Evolutionary conservation across 139 green algal species (phyloP).

Genomic region (Chlamydomonas sp.): DNA sequence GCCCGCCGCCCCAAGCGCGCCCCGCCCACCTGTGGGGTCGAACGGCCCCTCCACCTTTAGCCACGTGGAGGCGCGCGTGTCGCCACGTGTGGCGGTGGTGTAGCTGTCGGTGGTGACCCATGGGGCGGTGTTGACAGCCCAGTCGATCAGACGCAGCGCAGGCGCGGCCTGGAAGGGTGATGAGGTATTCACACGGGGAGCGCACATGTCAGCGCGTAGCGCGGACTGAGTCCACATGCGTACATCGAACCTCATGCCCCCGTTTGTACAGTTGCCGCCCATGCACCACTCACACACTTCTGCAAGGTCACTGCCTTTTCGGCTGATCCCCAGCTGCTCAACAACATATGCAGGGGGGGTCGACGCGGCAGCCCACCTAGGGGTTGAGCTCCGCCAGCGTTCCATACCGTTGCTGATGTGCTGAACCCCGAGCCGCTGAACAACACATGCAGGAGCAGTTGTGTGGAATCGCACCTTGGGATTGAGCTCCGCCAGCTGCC

Average conservation of each 20-base stretch:
- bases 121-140: slow-evolving; percentile 36
- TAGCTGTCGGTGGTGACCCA: slow-evolving; percentile 48
- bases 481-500: slow-evolving; percentile 31
- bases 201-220: no score
- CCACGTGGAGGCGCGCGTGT: slow-evolving; percentile 15
- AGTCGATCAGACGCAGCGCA: slow-evolving; percentile 48
- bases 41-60: slow-evolving; percentile 31
- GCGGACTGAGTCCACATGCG: no score
- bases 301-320: no score
- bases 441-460: not conserved
- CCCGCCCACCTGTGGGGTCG: slow-evolving; percentile 42
- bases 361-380: not conserved
- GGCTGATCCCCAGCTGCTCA: not conserved
- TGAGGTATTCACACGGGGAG: no score
- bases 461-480: not conserved
- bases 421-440: not conserved
- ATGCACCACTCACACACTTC: no score
- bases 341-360: not conserved
- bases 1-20: no score
- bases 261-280: no score
- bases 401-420: no score
- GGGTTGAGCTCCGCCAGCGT: not conserved
- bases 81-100: slow-evolving; percentile 10
- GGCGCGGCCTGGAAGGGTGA: slow-evolving; percentile 6
- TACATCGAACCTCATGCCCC: no score